These are phyloP conservation scores for Collybia mongolica DNA, from an alignment of 768 basidiomycete species.

Conservation along the genomic window DNA sequence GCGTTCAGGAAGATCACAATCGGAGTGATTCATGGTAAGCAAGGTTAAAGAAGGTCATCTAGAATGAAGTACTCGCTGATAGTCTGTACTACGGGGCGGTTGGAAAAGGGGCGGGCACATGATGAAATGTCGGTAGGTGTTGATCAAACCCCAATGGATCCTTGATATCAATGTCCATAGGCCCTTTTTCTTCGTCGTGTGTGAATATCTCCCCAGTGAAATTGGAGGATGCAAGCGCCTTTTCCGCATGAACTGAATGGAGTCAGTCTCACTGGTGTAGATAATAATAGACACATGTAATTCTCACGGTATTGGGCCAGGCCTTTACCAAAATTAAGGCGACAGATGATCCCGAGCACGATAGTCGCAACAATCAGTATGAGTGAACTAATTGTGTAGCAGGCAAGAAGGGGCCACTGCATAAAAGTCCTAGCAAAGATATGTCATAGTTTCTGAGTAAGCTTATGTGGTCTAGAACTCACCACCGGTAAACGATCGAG, in stretches of 20 bases:
- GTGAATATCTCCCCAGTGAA: conserved; percentile 40
- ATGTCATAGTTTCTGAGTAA: not conserved
- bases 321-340: conserved; percentile 53
- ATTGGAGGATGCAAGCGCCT: conserved; percentile 32
- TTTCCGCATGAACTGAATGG: conserved; percentile 37
- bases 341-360: conserved; percentile 46
- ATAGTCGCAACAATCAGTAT: conserved; percentile 38
- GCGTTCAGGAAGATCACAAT: no score
- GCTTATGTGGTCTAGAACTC: no score
- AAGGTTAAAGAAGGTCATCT: no score
- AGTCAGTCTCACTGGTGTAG: not conserved
- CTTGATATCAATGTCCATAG: conserved; percentile 9
- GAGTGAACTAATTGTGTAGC: conserved; percentile 44
- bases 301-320: conserved; percentile 54
- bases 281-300: not conserved
- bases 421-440: conserved; percentile 39
- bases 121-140: no score
- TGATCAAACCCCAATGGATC: not conserved
- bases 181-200: conserved; percentile 23
- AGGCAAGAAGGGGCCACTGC: conserved; percentile 49
- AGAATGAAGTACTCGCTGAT: no score
- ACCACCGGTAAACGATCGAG: conserved; percentile 15
- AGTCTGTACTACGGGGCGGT: no score
- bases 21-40: no score
- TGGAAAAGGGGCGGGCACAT: no score